Conservation (phyloP, 495 filamentous ascomycete species). For the Aspergillus coremiiformis region DNA sequence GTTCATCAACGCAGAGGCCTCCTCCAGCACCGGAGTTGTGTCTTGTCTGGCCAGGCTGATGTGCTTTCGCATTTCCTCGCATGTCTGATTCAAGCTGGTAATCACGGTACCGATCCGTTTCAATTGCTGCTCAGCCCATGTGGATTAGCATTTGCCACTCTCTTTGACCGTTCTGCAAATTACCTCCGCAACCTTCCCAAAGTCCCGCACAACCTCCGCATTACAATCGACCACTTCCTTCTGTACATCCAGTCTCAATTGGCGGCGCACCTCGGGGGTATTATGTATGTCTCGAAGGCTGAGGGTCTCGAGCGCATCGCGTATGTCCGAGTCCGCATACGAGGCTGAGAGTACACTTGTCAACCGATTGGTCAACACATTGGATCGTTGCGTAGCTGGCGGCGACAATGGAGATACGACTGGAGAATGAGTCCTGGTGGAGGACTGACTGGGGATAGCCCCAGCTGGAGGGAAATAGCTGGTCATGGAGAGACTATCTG, state of each 20-base stretch:
- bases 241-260: slow-evolving; percentile 76
- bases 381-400: slow-evolving; percentile 38
- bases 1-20: slow-evolving; percentile 64
- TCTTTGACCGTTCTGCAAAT: slow-evolving; percentile 2
- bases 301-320: slow-evolving; percentile 71
- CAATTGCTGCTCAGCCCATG: slow-evolving; percentile 58
- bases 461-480: slow-evolving; percentile 32
- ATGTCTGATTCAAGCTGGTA: slow-evolving; percentile 67
- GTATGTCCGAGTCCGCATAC: slow-evolving; percentile 87
- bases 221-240: slow-evolving; percentile 92
- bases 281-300: slow-evolving; percentile 67
- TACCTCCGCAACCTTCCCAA: slow-evolving; percentile 87
- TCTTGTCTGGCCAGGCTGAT: slow-evolving; percentile 67
- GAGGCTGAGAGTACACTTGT: slow-evolving; percentile 83
- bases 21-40: slow-evolving; percentile 68
- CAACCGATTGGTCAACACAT: slow-evolving; percentile 66
- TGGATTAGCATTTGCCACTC: background rate
- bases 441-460: slow-evolving; percentile 20
- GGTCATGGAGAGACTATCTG: slow-evolving; percentile 26
- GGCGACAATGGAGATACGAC: slow-evolving; percentile 30
- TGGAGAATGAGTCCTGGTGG: slow-evolving; percentile 17
- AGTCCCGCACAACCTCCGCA: slow-evolving; percentile 83
- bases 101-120: slow-evolving; percentile 77
- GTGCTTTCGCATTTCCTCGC: slow-evolving; percentile 71
- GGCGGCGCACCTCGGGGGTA: slow-evolving; percentile 69